These are phyloP conservation scores for Drosera spatulata DNA, from an alignment of 179 eudicot genomes.

Conservation along the genomic window DNA sequence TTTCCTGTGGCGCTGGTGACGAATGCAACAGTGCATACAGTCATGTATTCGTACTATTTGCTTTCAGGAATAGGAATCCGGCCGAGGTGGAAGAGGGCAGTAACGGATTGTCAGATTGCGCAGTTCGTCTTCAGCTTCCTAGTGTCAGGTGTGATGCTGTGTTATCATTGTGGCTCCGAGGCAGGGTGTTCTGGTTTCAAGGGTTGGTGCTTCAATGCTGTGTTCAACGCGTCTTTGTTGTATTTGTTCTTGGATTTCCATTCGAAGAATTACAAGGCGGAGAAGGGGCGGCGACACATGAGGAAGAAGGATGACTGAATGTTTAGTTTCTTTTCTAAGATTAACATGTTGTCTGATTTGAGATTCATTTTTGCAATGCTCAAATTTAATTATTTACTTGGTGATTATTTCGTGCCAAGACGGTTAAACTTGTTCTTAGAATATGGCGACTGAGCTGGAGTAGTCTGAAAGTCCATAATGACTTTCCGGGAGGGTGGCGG, in stretches of 20 bases:
- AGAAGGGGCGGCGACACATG: conserved; percentile 7
- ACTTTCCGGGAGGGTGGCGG: too few species aligned
- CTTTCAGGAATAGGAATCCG: conserved; percentile 49
- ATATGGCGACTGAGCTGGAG: too few species aligned
- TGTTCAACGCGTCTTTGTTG: conserved; percentile 77
- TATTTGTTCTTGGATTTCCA: conserved; percentile 71
- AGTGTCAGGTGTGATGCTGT: conserved; percentile 61
- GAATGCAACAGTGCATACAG: conserved; percentile 61
- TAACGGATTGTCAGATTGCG: conserved; percentile 74
- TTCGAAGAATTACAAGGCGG: conserved; percentile 46
- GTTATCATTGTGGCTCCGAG: conserved; percentile 35
- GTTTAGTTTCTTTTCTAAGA: not conserved
- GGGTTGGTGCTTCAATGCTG: conserved; percentile 87
- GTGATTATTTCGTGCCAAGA: too few species aligned
- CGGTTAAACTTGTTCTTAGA: too few species aligned
- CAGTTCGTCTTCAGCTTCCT: conserved; percentile 76
- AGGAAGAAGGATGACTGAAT: conserved; percentile 1
- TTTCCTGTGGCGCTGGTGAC: conserved; percentile 72
- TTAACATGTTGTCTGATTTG: too few species aligned
- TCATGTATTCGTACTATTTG: conserved; percentile 79
- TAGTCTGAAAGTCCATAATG: too few species aligned
- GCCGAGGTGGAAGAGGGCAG: conserved; percentile 83
- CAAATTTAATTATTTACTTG: too few species aligned
- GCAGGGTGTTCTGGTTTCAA: conserved; percentile 52
- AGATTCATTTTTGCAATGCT: too few species aligned